phyloP scores from a whole-genome alignment of 305 asterid species.

The Fraxinus velutina region DNA sequence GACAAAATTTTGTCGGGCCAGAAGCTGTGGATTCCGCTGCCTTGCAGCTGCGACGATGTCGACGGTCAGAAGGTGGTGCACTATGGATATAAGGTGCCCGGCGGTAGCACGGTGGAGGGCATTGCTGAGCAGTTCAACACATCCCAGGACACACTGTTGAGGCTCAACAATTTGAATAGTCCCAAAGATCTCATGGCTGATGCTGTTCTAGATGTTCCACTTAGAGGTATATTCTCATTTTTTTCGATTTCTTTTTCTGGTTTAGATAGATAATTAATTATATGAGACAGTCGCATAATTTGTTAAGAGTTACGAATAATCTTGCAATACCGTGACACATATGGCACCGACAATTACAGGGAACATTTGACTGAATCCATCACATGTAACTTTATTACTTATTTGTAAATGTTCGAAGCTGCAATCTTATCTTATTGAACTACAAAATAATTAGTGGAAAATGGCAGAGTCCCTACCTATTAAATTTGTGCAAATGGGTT shows the following conservation, averaged over 20 bases:
- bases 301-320: background rate
- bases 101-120: constrained; percentile 46
- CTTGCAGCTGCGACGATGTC: constrained; percentile 78
- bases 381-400: background rate
- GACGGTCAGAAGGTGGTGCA: constrained; percentile 65
- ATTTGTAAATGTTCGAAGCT: background rate
- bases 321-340: background rate
- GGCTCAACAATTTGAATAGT: constrained; percentile 48
- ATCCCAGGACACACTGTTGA: constrained; percentile 43
- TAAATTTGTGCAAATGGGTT: background rate
- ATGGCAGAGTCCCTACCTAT: background rate
- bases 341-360: background rate
- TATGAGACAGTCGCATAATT: background rate
- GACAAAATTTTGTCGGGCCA: no score
- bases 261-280: background rate
- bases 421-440: background rate
- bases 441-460: background rate
- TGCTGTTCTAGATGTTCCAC: constrained; percentile 68
- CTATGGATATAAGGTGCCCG: constrained; percentile 60
- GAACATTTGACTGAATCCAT: background rate
- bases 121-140: constrained; percentile 54
- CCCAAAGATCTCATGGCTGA: constrained; percentile 42
- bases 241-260: background rate
- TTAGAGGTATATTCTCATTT: constrained; percentile 40
- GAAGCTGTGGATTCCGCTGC: constrained; percentile 66